A percentile compares a stretch with the other conserved stretches of the same genome.
These are phyloP conservation scores for Brassica napus DNA, from an alignment of 345 rosid genomes.

Conservation along the genomic window Da-Ae NC_063447.1:48504501-48505000, in stretches of 20 bases:
- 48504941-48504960: neutral
- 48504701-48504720: neutral
- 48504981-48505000: too few species aligned
- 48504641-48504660: neutral
- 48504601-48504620: too few species aligned
- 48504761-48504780: neutral
- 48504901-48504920: neutral
- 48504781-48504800: neutral
- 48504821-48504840: neutral
- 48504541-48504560: too few species aligned
- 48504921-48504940: neutral
- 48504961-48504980: neutral
- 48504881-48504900: neutral
- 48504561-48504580: too few species aligned
- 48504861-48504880: neutral
- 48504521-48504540: too few species aligned
- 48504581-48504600: too few species aligned
- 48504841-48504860: neutral
- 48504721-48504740: neutral
- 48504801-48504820: neutral
- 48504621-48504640: too few species aligned
- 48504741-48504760: neutral
- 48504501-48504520: too few species aligned
- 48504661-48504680: neutral
- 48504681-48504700: neutral